phyloP scores from a whole-genome alignment of 1,284 basidiomycete species.

The Trichosporon coremiiforme region DNA sequence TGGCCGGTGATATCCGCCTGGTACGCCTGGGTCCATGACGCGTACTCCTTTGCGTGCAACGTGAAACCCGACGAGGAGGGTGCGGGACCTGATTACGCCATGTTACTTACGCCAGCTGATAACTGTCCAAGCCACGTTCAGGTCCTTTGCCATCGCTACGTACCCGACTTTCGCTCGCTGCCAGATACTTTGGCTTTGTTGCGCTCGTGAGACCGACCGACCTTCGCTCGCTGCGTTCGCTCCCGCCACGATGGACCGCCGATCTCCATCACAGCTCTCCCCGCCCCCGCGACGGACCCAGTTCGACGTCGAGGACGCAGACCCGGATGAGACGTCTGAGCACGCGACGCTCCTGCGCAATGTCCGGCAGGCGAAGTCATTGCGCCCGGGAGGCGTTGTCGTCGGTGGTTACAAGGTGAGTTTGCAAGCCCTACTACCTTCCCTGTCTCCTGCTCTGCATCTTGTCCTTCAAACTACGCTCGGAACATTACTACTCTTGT shows the following conservation, averaged over 20 bases:
- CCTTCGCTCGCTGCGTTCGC: background rate
- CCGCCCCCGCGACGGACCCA: slow-evolving; percentile 3
- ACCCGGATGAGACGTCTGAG: slow-evolving; percentile 13
- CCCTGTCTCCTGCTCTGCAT: too few species aligned
- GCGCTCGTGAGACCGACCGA: background rate
- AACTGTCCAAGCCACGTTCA: background rate
- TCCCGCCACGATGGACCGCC: background rate
- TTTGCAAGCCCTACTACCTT: background rate
- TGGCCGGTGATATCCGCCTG: background rate
- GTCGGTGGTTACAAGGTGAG: slow-evolving; percentile 1
- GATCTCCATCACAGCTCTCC: slow-evolving; percentile 7
- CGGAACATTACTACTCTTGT: too few species aligned
- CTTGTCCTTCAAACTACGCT: too few species aligned
- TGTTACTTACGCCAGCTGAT: background rate
- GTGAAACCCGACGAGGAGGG: background rate
- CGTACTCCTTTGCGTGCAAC: background rate
- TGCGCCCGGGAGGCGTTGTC: slow-evolving; percentile 2
- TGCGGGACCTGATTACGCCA: slow-evolving; percentile 9
- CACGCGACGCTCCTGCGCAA: slow-evolving; percentile 10
- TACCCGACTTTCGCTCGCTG: background rate
- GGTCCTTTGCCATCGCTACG: too few species aligned
- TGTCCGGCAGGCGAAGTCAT: background rate
- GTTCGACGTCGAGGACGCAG: slow-evolving; percentile 8
- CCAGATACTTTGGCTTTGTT: too few species aligned
- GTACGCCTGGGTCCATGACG: slow-evolving; percentile 10